A percentile compares a stretch with the other conserved stretches of the same genome.
Conservation (phyloP, 108 stramenopile species). For the Thalassiosira profunda region DNA sequence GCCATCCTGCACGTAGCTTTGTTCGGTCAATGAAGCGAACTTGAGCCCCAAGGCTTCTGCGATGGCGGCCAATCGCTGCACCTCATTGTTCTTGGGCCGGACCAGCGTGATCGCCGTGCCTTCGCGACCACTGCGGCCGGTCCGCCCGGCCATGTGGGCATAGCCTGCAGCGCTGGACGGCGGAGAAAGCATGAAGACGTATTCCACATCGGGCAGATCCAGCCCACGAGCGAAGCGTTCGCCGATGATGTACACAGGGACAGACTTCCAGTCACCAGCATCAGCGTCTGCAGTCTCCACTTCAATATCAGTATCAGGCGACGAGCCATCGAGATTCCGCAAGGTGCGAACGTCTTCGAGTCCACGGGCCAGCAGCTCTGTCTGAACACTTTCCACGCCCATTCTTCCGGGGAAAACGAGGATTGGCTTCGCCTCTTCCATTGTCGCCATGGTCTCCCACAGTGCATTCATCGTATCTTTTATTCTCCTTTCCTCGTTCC, state of each 20-base stretch:
- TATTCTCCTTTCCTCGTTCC: slow-evolving; percentile 39
- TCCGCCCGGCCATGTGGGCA: slow-evolving; percentile 76
- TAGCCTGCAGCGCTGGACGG: slow-evolving; percentile 77
- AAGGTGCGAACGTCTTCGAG: slow-evolving; percentile 51
- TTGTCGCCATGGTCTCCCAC: slow-evolving; percentile 34
- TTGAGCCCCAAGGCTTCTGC: slow-evolving; percentile 57
- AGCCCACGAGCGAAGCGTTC: slow-evolving; percentile 78
- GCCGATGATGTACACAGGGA: slow-evolving; percentile 62
- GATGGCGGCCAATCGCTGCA: slow-evolving; percentile 47
- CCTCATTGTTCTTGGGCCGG: slow-evolving; percentile 41
- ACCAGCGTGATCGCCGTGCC: slow-evolving; percentile 65
- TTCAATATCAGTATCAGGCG: slow-evolving; percentile 2
- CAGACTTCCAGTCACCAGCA: slow-evolving; percentile 30
- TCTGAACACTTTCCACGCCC: slow-evolving; percentile 58
- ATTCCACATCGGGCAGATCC: slow-evolving; percentile 63
- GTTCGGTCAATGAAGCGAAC: too few relatives aligned
- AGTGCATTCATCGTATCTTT: slow-evolving; percentile 32
- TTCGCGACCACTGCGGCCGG: slow-evolving; percentile 55
- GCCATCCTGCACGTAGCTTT: too few relatives aligned
- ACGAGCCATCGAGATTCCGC: slow-evolving; percentile 30
- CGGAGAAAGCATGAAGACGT: slow-evolving; percentile 59
- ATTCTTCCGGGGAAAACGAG: slow-evolving; percentile 75
- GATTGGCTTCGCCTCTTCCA: slow-evolving; percentile 31
- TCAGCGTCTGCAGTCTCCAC: neutral
- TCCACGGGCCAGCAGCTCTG: slow-evolving; percentile 39